phyloP scores from a whole-genome alignment of 352 stramenopile species.

The Phytophthora pinifolia region DNA sequence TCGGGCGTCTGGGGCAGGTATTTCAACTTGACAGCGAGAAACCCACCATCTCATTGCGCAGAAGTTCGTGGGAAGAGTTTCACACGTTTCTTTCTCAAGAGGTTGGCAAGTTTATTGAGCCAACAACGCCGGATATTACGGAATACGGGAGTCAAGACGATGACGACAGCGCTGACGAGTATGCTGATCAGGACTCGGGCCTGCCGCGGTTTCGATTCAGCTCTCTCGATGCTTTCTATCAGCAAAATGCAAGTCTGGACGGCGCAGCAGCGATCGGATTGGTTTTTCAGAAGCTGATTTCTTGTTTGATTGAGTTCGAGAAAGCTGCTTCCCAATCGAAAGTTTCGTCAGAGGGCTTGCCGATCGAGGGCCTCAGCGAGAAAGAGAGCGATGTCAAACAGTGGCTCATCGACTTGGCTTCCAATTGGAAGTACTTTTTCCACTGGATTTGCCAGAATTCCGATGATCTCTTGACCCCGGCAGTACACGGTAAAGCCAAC shows the following conservation, averaged over 20 bases:
- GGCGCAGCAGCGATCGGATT: constrained; percentile 43
- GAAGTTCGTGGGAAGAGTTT: constrained; percentile 45
- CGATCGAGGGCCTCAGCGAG: constrained; percentile 19
- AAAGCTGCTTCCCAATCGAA: constrained; percentile 24
- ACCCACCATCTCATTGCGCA: constrained; percentile 24
- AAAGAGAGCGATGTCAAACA: constrained; percentile 32
- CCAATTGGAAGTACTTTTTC: constrained; percentile 59
- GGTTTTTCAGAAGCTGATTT: constrained; percentile 49
- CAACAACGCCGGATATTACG: constrained; percentile 12
- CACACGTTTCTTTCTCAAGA: constrained; percentile 40
- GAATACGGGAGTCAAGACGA: constrained; percentile 15
- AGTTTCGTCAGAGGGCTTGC: constrained; percentile 22
- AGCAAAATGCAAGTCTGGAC: constrained; percentile 45
- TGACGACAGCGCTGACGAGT: constrained; percentile 32
- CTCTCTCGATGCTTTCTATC: constrained; percentile 51
- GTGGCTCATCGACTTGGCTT: constrained; percentile 48
- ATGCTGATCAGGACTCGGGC: constrained; percentile 21
- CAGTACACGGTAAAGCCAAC: constrained; percentile 7
- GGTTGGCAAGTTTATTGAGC: constrained; percentile 42
- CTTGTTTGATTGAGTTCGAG: constrained; percentile 49
- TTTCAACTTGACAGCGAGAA: constrained; percentile 19
- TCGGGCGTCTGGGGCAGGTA: constrained; percentile 45
- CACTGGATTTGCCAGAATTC: constrained; percentile 49
- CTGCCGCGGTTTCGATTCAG: constrained; percentile 36
- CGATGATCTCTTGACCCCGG: constrained; percentile 21